These are phyloP conservation scores for Tolypocladium inflatum DNA, from an alignment of 2,329 filamentous ascomycete genomes.

Conservation along the genomic window DNA sequence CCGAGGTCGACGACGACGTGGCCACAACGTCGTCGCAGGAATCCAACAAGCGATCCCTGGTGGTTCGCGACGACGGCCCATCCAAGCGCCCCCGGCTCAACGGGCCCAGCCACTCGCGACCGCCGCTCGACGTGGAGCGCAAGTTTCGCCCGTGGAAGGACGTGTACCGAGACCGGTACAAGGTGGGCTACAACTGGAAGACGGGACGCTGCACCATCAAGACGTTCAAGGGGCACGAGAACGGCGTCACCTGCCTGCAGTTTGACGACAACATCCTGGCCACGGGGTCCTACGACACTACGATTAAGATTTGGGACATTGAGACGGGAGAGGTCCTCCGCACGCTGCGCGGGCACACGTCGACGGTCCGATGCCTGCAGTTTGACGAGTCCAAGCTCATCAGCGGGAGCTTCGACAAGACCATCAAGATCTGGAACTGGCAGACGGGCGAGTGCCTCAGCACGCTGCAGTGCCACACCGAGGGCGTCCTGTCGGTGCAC, in stretches of 20 bases:
- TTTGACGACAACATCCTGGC: conserved; percentile 85
- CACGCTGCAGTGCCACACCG: conserved; percentile 68
- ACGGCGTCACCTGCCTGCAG: conserved; percentile 50
- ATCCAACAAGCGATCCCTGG: conserved; percentile 24
- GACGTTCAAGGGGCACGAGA: conserved; percentile 75
- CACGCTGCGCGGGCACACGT: conserved; percentile 75
- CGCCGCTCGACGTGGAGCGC: conserved; percentile 31
- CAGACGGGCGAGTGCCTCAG: conserved; percentile 78
- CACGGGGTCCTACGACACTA: conserved; percentile 90
- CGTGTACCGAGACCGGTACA: conserved; percentile 90
- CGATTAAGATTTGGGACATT: conserved; percentile 93
- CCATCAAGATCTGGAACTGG: conserved; percentile 95
- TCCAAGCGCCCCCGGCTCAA: conserved; percentile 24
- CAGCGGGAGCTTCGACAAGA: conserved; percentile 79
- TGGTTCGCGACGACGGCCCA: conserved; percentile 17
- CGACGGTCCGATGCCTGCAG: conserved; percentile 78
- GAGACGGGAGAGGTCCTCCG: conserved; percentile 78
- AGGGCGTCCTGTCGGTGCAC: conserved; percentile 79
- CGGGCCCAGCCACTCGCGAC: conserved; percentile 14
- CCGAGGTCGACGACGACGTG: conserved; percentile 12
- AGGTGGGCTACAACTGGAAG: conserved; percentile 96
- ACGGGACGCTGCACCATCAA: conserved; percentile 81
- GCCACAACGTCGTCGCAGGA: conserved; percentile 10
- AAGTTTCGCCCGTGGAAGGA: conserved; percentile 79
- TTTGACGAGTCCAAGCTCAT: conserved; percentile 90